Evolutionary conservation across 305 asterid species (phyloP), one percentile per base, ranked within the genome.

Genomic region (Solanum aculeatissimum): DNA sequence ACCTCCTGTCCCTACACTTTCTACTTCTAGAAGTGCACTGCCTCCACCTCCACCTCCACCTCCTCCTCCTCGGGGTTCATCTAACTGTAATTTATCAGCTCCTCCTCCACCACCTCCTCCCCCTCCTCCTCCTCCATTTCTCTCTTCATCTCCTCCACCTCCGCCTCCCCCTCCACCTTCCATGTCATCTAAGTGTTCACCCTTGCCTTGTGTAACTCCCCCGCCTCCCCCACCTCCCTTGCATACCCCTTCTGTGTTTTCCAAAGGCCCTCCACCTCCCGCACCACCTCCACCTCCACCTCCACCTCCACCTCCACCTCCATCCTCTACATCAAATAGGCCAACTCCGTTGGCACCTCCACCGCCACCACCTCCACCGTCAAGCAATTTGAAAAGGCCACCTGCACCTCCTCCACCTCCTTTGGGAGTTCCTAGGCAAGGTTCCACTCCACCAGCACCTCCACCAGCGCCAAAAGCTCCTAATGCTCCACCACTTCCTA

Each of bases 401-500:
- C 83, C 83, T 19, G 88, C 91, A 5, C 88, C 93, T 21, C 92
- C 93, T 15, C 92, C 92, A 7, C 88, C 90, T 11, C 92, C 88
- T 32, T 83, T 81, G 15, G 69, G 65, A 21, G 35, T 53, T 83
- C 55, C 72, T 71, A 84, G 81, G 71, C 78, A 79, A 47, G 79
- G 86, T 83, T 25, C 85, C 55, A 84, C 90, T 35, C 87, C 88
- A 51, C 92, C 86, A 77, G 85, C 86, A 47, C 87, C 87, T n/a
- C 78, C 71, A 23, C 88, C 83, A 45, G 86, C 85, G 71, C 79
- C 70, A 80, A 87, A 60, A 55, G 84, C 82, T n/a, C 89, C 95
- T 47, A 92, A 90, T 54, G 91, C 91, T 68, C 92, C 92, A 51
- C 93, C 95, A 69, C 92, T 96, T 83, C 86, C 83, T 45, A 91